Evolutionary conservation across 176 grass and related monocot species (phyloP), one percentile per base, ranked within the genome.

Genomic region (Juncus inflexus): DNA sequence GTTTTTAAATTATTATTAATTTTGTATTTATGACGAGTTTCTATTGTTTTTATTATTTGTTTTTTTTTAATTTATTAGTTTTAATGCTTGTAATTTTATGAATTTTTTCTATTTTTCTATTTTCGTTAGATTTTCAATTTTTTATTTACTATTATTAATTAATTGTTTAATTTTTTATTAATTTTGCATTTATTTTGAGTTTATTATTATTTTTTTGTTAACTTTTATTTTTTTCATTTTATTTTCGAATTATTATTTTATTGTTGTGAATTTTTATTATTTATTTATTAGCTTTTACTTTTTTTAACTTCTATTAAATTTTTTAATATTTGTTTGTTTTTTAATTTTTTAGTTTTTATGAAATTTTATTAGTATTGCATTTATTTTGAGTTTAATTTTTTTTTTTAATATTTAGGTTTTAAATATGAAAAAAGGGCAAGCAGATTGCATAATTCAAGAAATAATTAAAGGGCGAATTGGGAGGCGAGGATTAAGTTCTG

Each of bases 361-460:
- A 28, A 28, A 1, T 28, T 28, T 28, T 28, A 28, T 28, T 28
- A 28, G 19, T 28, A 28, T 28, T 28, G 19, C 19, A 28, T 28
- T 28, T 58, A 60, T 68, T 63, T 78, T 8, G 41, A 35, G 41
- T 51, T 37, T 14, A 10, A 47, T 40, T 73, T 14, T 55, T 35
- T 53, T 15, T 15, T 70, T 70, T 52, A 62, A 11, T 51, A 9
- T 38, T 53, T 69, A 97, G 92, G 62, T 91, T 52, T 73, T 97
- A 51, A 60, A 86, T 77, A 81, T 97, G 66, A 78, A 80, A 62
- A 86, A 86, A 42, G 92, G 87, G n/a, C 82, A 89, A 57, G 62
- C 87, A 39, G 79, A 91, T 77, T 88, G 61, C 35, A 67, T 97
- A 74, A 79, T 97, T 42, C 77, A 80, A 86, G 85, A 89, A 83